Base-by-base conservation (phyloP, 2,329 filamentous ascomycete species). In the Chaetothyriales sp. region DNA sequence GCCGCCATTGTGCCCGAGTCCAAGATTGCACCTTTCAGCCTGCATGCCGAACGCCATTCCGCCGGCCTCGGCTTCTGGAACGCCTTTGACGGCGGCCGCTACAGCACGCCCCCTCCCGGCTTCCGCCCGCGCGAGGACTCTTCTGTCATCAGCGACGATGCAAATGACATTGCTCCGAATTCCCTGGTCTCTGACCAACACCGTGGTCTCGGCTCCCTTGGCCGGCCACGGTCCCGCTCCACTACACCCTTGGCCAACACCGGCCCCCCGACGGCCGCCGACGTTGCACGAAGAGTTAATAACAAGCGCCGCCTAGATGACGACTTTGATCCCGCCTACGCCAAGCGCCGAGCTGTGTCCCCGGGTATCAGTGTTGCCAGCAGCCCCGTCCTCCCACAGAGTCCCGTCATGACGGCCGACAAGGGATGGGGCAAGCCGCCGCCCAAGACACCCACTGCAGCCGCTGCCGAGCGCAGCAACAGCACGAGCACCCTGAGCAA, bases 311-410 rank as follows among this genome's bases (percentile, higher is more conserved):
- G 87, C 19, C 77, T 88, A 51, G 90, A 95, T 55, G 88, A 95
- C 61, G 89, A 95, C 61, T 83, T 95, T 51, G 89, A 96, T 63
- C 83, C 86, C 1, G 85, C 83, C 54, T 89, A 95, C 71, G 52
- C 48, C 49, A 96, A 96, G 68, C 79, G 90, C 15, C 79, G 90
- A 44, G 90, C 90, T 20, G 90, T 96, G 2, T 92, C 85, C 53
- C 90, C 90, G 0, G 86, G 89, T 15, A 81, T 95, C 74, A 94
- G 87, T 64, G 83, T 84, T 1, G 87, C 94, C 61, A 93, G 90
- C 66, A 93, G 86, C 55, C 90, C 90, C 1, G 75, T 95, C 36
- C 78, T 90, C 52, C 72, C 74, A 59, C 86, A 95, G 64, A 90
- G 85, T 50, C 87, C 89, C 1, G 77, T 84, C 57, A 81, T 90